Percentiles rank a stretch among this genome's conserved stretches.
These are phyloP conservation scores for Myriosclerotinia duriaeana DNA, from an alignment of 2,329 filamentous ascomycete species.

Conservation along the genomic window DNA sequence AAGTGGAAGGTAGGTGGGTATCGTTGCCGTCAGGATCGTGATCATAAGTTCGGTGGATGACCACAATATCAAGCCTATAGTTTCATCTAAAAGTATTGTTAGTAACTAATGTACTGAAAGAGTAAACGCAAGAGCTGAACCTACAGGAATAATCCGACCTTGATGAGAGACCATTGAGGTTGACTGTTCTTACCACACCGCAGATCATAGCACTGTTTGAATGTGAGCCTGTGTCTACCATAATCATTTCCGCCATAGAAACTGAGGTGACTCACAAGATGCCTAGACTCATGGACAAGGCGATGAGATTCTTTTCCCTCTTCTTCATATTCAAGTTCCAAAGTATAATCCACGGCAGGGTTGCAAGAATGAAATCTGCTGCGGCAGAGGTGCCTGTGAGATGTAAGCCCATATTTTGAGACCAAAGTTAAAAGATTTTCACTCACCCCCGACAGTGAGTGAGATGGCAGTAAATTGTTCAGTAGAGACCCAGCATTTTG, in stretches of 20 bases:
- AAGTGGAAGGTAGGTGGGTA: conserved; percentile 37
- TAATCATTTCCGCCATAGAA: background rate
- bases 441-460: background rate
- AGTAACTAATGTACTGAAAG: background rate
- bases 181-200: background rate
- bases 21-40: conserved; percentile 40
- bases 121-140: background rate
- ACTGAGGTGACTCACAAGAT: background rate
- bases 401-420: background rate
- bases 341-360: conserved; percentile 44
- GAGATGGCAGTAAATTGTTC: conserved; percentile 23
- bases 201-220: background rate
- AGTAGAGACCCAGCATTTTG: conserved; percentile 25
- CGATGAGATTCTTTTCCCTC: conserved; percentile 44
- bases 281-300: conserved; percentile 42
- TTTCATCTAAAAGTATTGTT: conserved; percentile 29
- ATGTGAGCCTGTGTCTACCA: background rate
- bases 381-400: background rate
- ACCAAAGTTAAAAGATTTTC: background rate
- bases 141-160: conserved; percentile 13
- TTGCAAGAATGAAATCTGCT: conserved; percentile 43
- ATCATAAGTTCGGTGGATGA: conserved; percentile 42
- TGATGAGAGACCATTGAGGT: background rate
- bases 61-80: conserved; percentile 48
- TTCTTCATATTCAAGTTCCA: conserved; percentile 42